A percentile compares a stretch with the other conserved stretches of the same genome.
Evolutionary conservation across 768 basidiomycete genomes (phyloP).

Genomic region (Termitomyces sp.): DNA sequence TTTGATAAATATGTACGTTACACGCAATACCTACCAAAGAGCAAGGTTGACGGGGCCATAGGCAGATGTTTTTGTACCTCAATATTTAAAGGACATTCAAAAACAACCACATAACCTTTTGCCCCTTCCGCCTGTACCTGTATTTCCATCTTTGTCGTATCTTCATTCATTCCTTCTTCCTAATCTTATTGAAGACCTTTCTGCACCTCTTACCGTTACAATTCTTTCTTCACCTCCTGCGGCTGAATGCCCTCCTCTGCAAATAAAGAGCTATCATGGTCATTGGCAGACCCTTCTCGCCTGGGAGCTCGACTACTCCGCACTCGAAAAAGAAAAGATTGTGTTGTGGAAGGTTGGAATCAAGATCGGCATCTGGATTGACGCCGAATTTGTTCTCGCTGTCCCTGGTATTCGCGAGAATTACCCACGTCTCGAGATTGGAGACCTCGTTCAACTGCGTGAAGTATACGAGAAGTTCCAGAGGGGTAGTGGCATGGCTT

Average conservation of each 20-base stretch:
- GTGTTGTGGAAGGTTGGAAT: slow-evolving; percentile 38
- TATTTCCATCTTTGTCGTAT: slow-evolving; percentile 40
- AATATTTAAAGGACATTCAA: slow-evolving; percentile 49
- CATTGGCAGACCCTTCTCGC: slow-evolving; percentile 42
- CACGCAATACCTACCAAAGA: not conserved
- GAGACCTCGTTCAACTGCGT: slow-evolving; percentile 42
- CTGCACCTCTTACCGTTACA: slow-evolving; percentile 18
- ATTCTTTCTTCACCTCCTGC: slow-evolving; percentile 28
- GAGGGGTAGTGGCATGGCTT: slow-evolving; percentile 34
- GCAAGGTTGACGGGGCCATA: slow-evolving; percentile 11
- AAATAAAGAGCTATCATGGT: slow-evolving; percentile 27
- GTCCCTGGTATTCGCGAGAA: slow-evolving; percentile 38
- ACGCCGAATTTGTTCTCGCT: slow-evolving; percentile 32
- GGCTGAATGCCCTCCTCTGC: slow-evolving; percentile 22
- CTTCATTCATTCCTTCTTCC: slow-evolving; percentile 37
- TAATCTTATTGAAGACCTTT: slow-evolving; percentile 28
- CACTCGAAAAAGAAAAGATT: slow-evolving; percentile 38
- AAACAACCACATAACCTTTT: slow-evolving; percentile 38
- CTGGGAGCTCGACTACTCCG: slow-evolving; percentile 42
- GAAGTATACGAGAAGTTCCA: slow-evolving; percentile 31
- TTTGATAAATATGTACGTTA: slow-evolving; percentile 45
- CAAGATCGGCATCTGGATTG: slow-evolving; percentile 32
- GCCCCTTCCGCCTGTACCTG: slow-evolving; percentile 37
- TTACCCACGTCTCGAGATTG: slow-evolving; percentile 39
- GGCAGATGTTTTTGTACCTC: slow-evolving; percentile 47